phyloP scores from a whole-genome alignment of 2,329 filamentous ascomycete genomes.

The Ophiobolus disseminans region DNA sequence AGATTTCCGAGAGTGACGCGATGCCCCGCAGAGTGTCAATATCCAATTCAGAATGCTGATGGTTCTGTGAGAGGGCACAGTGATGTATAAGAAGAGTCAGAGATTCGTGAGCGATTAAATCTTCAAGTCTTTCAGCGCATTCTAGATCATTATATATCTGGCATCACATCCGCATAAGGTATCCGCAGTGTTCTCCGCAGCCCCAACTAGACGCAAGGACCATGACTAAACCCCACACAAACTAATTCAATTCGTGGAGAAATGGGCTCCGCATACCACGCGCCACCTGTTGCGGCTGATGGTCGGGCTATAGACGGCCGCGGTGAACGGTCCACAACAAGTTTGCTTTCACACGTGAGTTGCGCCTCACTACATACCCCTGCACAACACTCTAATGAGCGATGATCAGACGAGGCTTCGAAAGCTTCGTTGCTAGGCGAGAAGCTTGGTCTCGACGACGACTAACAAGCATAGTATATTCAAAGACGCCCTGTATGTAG shows the following conservation, averaged over 20 bases:
- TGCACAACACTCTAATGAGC: neutral
- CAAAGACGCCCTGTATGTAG: too few species aligned
- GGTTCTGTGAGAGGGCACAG: too few species aligned
- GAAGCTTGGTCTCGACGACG: conserved; percentile 22
- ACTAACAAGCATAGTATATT: conserved; percentile 1
- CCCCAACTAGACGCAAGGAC: neutral
- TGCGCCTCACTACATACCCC: neutral
- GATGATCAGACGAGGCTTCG: conserved; percentile 6
- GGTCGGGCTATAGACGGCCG: conserved; percentile 11
- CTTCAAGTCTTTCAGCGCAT: neutral
- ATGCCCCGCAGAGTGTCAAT: conserved; percentile 8
- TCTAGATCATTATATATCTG: conserved; percentile 2
- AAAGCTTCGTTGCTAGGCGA: conserved; percentile 22
- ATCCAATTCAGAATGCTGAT: conserved; percentile 6
- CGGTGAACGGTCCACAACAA: conserved; percentile 10
- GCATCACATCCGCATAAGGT: neutral
- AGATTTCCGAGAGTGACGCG: conserved; percentile 1
- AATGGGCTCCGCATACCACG: conserved; percentile 6
- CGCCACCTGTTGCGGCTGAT: conserved; percentile 21
- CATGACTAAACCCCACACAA: conserved; percentile 15
- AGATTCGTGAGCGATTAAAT: neutral
- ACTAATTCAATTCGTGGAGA: conserved; percentile 25
- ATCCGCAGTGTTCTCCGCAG: neutral
- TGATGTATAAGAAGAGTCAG: neutral
- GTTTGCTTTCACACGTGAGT: conserved; percentile 17